Percentiles rank a stretch among this genome's conserved stretches.
Evolutionary conservation across 345 rosid species (phyloP).

Genomic region (Dimocarpus longan): DNA sequence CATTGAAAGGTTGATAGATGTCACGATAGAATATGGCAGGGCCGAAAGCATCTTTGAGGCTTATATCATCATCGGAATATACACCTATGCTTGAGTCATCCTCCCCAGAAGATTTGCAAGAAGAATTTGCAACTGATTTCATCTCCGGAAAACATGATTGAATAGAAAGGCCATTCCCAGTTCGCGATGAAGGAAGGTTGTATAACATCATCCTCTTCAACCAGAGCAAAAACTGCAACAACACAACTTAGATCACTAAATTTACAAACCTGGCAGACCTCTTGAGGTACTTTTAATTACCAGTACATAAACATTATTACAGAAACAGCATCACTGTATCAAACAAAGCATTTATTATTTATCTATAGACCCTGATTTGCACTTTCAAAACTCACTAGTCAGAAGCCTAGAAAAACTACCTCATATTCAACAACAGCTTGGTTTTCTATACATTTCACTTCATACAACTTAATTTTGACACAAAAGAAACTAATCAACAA

Average conservation of each 20-base stretch:
- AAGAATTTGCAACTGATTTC: conserved; percentile 12
- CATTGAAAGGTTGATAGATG: neutral
- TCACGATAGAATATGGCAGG: neutral
- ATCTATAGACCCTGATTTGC: no score
- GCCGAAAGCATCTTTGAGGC: neutral
- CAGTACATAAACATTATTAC: no score
- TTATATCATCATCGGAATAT: conserved; percentile 13
- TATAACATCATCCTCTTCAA: conserved; percentile 6
- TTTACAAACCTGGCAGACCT: neutral
- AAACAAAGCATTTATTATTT: no score
- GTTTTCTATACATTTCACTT: no score
- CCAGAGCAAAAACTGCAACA: neutral
- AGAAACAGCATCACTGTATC: no score
- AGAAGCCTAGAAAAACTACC: no score
- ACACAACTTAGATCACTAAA: neutral
- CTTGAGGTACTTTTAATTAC: no score
- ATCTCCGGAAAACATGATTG: conserved; percentile 24
- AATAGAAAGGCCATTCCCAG: conserved; percentile 17
- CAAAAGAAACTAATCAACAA: no score
- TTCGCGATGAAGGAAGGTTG: neutral
- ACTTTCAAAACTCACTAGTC: no score
- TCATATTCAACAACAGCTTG: no score
- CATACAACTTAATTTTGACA: no score
- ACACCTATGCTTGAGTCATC: neutral
- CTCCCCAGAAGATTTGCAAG: conserved; percentile 5